Evolutionary conservation across 495 filamentous ascomycete species (phyloP).

Genomic region (Cercophora sp.): DNA sequence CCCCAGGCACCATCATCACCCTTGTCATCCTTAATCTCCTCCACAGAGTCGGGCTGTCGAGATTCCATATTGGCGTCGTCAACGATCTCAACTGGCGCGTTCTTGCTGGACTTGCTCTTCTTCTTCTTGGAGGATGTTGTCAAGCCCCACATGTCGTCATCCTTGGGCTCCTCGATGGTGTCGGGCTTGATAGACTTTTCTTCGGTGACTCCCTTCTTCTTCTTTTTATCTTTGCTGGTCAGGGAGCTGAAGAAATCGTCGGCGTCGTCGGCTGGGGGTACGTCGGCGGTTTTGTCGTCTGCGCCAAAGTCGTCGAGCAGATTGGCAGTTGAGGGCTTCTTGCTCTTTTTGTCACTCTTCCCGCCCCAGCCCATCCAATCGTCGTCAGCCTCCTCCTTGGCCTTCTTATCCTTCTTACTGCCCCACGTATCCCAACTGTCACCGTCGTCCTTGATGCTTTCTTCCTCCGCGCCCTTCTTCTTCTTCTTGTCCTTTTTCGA

Average conservation of each 20-base stretch:
- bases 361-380: conserved; percentile 31
- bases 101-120: conserved; percentile 38
- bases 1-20: conserved; percentile 37
- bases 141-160: conserved; percentile 38
- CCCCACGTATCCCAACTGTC: conserved; percentile 27
- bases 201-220: conserved; percentile 26
- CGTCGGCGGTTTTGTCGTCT: conserved; percentile 27
- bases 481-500: conserved; percentile 39
- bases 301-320: conserved; percentile 33
- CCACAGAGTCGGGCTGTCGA: conserved; percentile 37
- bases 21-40: conserved; percentile 38
- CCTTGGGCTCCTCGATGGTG: conserved; percentile 39
- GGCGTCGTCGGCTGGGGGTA: conserved; percentile 17
- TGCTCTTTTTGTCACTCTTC: conserved; percentile 31
- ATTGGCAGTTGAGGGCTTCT: conserved; percentile 22
- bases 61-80: conserved; percentile 30
- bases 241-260: conserved; percentile 37
- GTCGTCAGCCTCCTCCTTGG: conserved; percentile 31
- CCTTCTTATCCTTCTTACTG: conserved; percentile 40
- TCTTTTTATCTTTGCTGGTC: conserved; percentile 31
- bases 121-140: conserved; percentile 40
- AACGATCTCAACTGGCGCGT: conserved; percentile 36
- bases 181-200: conserved; percentile 38
- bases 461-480: conserved; percentile 13
- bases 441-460: conserved; percentile 15